phyloP scores from a whole-genome alignment of 1,284 basidiomycete genomes.

The Termitomyces sp. region DNA sequence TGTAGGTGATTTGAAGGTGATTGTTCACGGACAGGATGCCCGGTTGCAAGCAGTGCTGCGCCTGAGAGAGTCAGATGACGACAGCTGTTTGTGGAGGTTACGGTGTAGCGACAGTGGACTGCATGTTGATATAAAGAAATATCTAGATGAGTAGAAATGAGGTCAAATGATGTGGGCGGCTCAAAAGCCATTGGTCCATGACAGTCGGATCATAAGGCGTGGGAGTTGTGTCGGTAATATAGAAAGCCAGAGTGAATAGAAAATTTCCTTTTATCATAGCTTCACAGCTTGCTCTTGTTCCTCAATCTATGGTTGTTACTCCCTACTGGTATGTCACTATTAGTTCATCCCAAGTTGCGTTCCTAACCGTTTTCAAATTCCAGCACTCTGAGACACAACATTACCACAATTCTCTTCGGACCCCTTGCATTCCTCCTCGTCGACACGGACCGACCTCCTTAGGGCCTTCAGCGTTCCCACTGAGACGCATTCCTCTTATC shows the following conservation, averaged over 20 bases:
- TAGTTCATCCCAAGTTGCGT: background rate
- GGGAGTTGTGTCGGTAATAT: background rate
- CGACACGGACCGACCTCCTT: conserved; percentile 75
- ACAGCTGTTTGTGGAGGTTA: conserved; percentile 68
- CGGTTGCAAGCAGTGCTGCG: conserved; percentile 39
- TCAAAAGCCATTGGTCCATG: background rate
- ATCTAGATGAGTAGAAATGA: conserved; percentile 26
- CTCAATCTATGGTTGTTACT: conserved; percentile 49
- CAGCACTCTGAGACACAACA: conserved; percentile 40
- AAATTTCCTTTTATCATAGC: conserved; percentile 4
- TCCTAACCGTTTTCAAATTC: conserved; percentile 3
- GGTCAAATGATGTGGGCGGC: background rate
- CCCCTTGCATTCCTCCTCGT: conserved; percentile 57
- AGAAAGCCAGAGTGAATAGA: background rate
- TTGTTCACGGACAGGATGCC: conserved; percentile 29
- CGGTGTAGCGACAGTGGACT: conserved; percentile 45
- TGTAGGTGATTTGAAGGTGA: conserved; percentile 61
- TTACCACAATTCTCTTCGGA: conserved; percentile 56
- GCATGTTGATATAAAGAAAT: conserved; percentile 33
- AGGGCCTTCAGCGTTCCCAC: conserved; percentile 30
- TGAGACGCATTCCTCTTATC: conserved; percentile 17
- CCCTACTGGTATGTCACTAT: conserved; percentile 30
- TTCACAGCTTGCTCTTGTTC: conserved; percentile 7
- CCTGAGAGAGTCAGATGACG: conserved; percentile 60
- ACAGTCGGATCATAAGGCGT: conserved; percentile 10